Evolutionary conservation across 2,329 filamentous ascomycete genomes (phyloP).

Genomic region (Penicillium rolfsii): DNA sequence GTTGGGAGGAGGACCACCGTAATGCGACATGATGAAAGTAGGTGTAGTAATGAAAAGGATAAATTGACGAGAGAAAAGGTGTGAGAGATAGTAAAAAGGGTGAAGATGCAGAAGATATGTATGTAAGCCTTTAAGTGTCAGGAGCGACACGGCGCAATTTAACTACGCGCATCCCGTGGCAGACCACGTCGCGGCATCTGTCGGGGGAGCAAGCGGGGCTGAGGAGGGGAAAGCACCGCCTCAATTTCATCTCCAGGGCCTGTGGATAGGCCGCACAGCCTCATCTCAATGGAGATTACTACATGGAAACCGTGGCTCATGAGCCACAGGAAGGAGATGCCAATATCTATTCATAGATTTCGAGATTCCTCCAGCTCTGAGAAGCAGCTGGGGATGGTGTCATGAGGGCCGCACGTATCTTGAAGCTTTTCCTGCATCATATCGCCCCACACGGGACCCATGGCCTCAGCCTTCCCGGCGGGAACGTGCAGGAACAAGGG

Average conservation of each 20-base stretch:
- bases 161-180: slow-evolving; percentile 1
- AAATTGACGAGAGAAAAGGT: not conserved
- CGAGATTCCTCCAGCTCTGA: not conserved
- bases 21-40: slow-evolving; percentile 25
- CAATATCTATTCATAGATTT: not conserved
- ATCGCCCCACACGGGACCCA: slow-evolving; percentile 8
- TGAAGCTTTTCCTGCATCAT: not conserved
- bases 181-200: not conserved
- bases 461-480: not conserved
- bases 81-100: not conserved
- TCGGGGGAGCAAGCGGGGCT: slow-evolving; percentile 16
- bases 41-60: not conserved
- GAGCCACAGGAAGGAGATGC: not conserved
- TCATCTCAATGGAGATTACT: not conserved
- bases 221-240: slow-evolving; percentile 20
- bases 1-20: slow-evolving; percentile 27
- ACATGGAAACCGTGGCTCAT: not conserved
- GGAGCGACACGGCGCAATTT: not conserved
- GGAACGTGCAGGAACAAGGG: not conserved
- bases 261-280: slow-evolving; percentile 19
- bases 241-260: slow-evolving; percentile 4
- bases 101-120: too few relatives aligned
- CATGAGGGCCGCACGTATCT: not conserved
- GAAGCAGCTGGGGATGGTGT: not conserved
- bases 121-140: too few relatives aligned